Evolutionary conservation across 768 basidiomycete species (phyloP), one percentile per base, ranked within the genome.

Genomic region (Leccinum boreale): DNA sequence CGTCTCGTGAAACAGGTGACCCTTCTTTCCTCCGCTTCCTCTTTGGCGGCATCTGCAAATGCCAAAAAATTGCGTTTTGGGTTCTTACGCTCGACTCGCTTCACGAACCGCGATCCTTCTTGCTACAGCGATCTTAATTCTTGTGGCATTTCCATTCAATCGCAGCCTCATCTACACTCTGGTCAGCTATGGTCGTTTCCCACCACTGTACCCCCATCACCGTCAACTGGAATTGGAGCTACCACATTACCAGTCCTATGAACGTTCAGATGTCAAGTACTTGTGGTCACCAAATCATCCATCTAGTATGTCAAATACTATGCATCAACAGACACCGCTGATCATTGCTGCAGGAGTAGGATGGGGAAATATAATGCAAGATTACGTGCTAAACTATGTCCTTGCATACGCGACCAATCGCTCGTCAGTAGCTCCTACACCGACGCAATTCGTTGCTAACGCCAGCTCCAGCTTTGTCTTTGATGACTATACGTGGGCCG

Each of bases 271-370:
- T 14, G 67, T 70, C 33, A 75, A 73, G 54, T 82, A 77, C 56
- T 52, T 84, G 5, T 82, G 73, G 70, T 69, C 79, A 19, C 75
- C 78, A n/a, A 81, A 80, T 57, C 80, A 83, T 61, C 75, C 71
- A 52, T 48, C 33, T 51, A 31, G 58, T 59, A 59, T 53, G 48
- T 23, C 36, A 8, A 26, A 19, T 11, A 35, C 9, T 5, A 11
- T 5, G 0, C 21, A 12, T 6, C 15, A 11, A 19, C 29, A 49
- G 33, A 52, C 28, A 21, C 24, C 5, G 24, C 54, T 65, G 4
- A 67, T 24, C 17, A 24, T 47, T 35, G 5, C 21, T 47, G 23
- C 10, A 76, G 76, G 56, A 36, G 66, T 68, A 31, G 76, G 75
- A n/a, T 76, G 70, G 70, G 73, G 74, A 33, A 76, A 77, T 51